A percentile compares a stretch with the other conserved stretches of the same genome.
Evolutionary conservation across 1,284 basidiomycete species (phyloP).

Genomic region (Farysia itapuensis): DNA sequence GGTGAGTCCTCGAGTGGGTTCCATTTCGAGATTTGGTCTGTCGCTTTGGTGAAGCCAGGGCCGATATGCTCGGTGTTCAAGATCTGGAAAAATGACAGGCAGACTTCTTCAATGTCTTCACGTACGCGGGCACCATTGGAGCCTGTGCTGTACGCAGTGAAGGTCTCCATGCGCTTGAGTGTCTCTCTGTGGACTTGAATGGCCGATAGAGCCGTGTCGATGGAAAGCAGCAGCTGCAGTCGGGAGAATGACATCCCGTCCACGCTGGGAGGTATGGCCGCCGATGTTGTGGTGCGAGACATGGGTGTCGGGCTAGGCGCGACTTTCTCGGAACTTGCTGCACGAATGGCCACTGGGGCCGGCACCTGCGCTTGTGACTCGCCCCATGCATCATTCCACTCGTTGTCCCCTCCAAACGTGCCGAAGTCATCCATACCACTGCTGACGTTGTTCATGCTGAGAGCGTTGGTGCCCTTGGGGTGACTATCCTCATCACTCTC

Average conservation of each 20-base stretch:
- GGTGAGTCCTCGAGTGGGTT: constrained; percentile 19
- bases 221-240: constrained; percentile 72
- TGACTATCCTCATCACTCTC: constrained; percentile 5
- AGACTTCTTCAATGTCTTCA: constrained; percentile 78
- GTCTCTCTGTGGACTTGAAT: constrained; percentile 89
- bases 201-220: constrained; percentile 85
- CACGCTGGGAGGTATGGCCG: neutral
- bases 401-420: constrained; percentile 1
- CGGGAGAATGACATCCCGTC: constrained; percentile 2
- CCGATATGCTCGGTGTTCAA: constrained; percentile 78
- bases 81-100: constrained; percentile 78
- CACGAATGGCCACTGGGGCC: neutral
- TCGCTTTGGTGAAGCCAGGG: constrained; percentile 80
- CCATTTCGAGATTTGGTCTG: constrained; percentile 40
- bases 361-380: neutral
- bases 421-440: neutral
- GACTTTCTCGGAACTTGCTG: neutral
- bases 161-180: constrained; percentile 87
- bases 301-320: neutral
- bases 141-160: constrained; percentile 71
- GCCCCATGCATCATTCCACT: constrained; percentile 13
- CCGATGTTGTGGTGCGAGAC: neutral
- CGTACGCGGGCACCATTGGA: constrained; percentile 66
- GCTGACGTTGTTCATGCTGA: constrained; percentile 5
- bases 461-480: neutral